Base-by-base conservation (phyloP, 2,329 filamentous ascomycete genomes). In the Sporothrix pallida region DNA sequence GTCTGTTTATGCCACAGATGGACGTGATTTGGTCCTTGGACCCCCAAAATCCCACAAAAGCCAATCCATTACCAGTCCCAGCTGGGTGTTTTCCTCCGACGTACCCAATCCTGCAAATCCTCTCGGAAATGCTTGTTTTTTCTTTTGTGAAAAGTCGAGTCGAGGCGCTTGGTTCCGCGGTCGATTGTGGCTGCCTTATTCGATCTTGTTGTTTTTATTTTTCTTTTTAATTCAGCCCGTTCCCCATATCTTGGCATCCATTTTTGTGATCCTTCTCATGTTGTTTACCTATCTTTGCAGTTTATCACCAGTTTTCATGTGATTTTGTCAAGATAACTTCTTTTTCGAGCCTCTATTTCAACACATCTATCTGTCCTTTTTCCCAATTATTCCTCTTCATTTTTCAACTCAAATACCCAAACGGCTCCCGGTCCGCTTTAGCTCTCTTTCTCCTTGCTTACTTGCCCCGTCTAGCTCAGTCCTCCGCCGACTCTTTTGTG, bases 401-500 rank as follows among this genome's bases (percentile, higher is more conserved):
- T 37, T 37, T 37, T 37, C 3, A 2, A 37, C 31, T 37, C 7
- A 37, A 37, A 2, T 3, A 5, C 31, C 31, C 31, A 37, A 44
- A 52, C 23, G 20, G 42, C 44, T 68, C 20, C n/a, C 15, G 20
- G 20, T 26, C 13, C 12, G 37, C 44, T 31, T 37, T 31, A 26
- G 12, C 20, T 69, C 13, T 6, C 20, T 37, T 37, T 46, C 46
- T 42, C 17, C 17, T 31, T 20, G 26, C 48, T 23, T 37, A 54
- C 17, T 69, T 48, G 48, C 48, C 48, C 65, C 46, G 46, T 69
- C 20, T 20, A 69, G 37, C 67, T 54, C 52, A 48, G 69, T 42
- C 44, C 44, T 31, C 23, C 42, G 13, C 70, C 37, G 9, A 26
- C 10, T 10, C 54, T 48, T 42, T 13, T 12, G 20, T 48, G 42